These are phyloP conservation scores for Zymoseptoria crescenta DNA, from an alignment of 2,329 filamentous ascomycete species.

Conservation along the genomic window DNA sequence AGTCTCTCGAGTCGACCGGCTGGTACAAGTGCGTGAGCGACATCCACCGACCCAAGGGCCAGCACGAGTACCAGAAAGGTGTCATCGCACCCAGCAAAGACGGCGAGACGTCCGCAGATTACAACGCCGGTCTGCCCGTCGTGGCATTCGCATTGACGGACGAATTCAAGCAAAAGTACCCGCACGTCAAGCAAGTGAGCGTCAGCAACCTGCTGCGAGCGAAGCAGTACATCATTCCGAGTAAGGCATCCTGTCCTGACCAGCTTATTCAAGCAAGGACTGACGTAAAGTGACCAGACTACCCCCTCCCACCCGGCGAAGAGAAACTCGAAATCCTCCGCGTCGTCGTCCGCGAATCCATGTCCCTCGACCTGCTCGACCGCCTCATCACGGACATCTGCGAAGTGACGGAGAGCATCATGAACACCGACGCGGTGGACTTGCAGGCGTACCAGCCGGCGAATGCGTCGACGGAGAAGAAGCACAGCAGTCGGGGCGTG, in stretches of 20 bases:
- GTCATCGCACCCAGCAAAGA: slow-evolving; percentile 36
- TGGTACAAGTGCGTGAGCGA: slow-evolving; percentile 60
- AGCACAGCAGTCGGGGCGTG: slow-evolving; percentile 32
- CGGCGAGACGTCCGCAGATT: slow-evolving; percentile 50
- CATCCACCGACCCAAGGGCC: slow-evolving; percentile 51
- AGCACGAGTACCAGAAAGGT: slow-evolving; percentile 35
- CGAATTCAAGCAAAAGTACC: slow-evolving; percentile 52
- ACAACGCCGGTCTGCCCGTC: slow-evolving; percentile 58
- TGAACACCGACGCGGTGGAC: slow-evolving; percentile 47
- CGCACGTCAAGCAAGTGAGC: slow-evolving; percentile 56
- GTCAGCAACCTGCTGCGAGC: slow-evolving; percentile 56
- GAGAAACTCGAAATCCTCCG: slow-evolving; percentile 58
- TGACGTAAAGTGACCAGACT: slow-evolving; percentile 39
- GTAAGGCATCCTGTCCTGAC: slow-evolving; percentile 28
- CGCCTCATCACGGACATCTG: slow-evolving; percentile 54
- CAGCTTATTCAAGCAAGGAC: neutral
- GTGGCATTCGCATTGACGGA: slow-evolving; percentile 60
- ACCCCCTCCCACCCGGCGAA: slow-evolving; percentile 55
- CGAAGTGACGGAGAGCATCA: slow-evolving; percentile 53
- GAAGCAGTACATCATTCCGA: slow-evolving; percentile 64
- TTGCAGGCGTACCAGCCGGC: slow-evolving; percentile 42
- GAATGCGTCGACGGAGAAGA: slow-evolving; percentile 35
- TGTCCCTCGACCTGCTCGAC: slow-evolving; percentile 62
- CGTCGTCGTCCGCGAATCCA: slow-evolving; percentile 59
- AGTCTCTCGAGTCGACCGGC: slow-evolving; percentile 55